Evolutionary conservation across 2,329 filamentous ascomycete species (phyloP).

Genomic region (Fusarium tricinctum): DNA sequence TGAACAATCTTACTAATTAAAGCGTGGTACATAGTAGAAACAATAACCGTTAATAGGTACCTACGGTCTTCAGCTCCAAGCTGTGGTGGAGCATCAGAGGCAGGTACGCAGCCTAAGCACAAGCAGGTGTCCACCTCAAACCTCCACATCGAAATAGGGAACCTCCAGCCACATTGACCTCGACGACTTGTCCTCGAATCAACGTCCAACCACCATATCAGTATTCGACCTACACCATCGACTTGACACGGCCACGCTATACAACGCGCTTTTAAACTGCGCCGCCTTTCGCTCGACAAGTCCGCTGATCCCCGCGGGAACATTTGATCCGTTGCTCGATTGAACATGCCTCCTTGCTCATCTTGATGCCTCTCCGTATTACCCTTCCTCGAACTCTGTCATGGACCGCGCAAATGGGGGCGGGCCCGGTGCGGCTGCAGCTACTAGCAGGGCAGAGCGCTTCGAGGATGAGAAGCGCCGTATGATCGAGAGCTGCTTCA

Average conservation of each 20-base stretch:
- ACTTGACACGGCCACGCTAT: slow-evolving; percentile 4
- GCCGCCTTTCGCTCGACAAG: slow-evolving; percentile 8
- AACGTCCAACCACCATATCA: slow-evolving; percentile 27
- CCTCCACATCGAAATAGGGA: slow-evolving; percentile 46
- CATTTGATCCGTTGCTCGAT: slow-evolving; percentile 21
- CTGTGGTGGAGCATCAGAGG: slow-evolving; percentile 41
- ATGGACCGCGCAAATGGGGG: slow-evolving; percentile 60
- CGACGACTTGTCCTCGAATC: slow-evolving; percentile 44
- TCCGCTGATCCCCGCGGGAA: slow-evolving; percentile 6
- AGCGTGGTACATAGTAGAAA: neutral
- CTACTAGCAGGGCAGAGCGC: slow-evolving; percentile 74
- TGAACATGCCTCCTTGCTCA: slow-evolving; percentile 51
- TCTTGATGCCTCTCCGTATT: slow-evolving; percentile 47
- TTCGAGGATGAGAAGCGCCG: slow-evolving; percentile 98
- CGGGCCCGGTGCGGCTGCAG: slow-evolving; percentile 54
- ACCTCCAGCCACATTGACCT: slow-evolving; percentile 46
- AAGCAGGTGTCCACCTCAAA: slow-evolving; percentile 41
- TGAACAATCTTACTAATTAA: neutral
- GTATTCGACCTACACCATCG: slow-evolving; percentile 4
- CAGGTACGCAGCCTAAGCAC: slow-evolving; percentile 35
- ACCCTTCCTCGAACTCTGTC: slow-evolving; percentile 39
- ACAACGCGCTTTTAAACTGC: slow-evolving; percentile 18
- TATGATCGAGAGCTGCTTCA: slow-evolving; percentile 95
- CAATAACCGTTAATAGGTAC: neutral
- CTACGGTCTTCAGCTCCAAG: slow-evolving; percentile 13